Base-by-base conservation (phyloP, 768 basidiomycete species). In the Ephemerocybe angulata region DNA sequence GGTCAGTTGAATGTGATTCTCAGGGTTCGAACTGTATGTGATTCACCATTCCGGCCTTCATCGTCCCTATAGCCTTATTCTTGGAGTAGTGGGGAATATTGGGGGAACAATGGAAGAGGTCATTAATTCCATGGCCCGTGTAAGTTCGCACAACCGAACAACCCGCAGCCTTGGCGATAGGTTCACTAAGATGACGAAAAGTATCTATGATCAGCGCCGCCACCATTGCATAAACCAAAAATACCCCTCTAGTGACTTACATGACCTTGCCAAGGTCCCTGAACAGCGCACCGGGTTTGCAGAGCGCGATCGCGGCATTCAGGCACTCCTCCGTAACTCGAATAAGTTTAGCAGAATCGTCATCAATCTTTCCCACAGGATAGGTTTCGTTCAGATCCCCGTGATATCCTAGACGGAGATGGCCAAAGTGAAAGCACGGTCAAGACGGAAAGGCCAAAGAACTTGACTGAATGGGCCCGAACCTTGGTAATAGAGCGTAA, bases 11-110 rank as follows among this genome's bases (percentile, higher is more conserved):
- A 15, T 46, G 24, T 8, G 52, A 52, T 22, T 46, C 43, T 10
- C 22, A 21, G 27, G n/a, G 54, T 30, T 46, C 43, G 25, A 52
- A 50, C 29, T 27, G 56, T 29, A 48, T 21, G 10, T 25, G 13
- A 70, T 86, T 64, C 60, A 92, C 91, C 90, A 88, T 96, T 60
- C 95, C 95, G 22, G 90, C 72, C 67, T 93, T 94, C 94, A 98
- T 96, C 4, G 86, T 83, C 22, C 95, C 95, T 2, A 93, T 77
- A 38, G 90, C 91, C 70, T 94, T 96, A 65, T 92, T 95, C 68
- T 93, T 93, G 21, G 91, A 92, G 62, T 96, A 97, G 72, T 97
- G 95, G 11, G 93, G 92, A 37, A 97, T 84, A 67, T 94, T 97
- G 1, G 95, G 95, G 0, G 85, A 63, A 54, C 72, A 73, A 67